phyloP scores from a whole-genome alignment of 352 stramenopile species.

The Phytophthora europaea region DNA sequence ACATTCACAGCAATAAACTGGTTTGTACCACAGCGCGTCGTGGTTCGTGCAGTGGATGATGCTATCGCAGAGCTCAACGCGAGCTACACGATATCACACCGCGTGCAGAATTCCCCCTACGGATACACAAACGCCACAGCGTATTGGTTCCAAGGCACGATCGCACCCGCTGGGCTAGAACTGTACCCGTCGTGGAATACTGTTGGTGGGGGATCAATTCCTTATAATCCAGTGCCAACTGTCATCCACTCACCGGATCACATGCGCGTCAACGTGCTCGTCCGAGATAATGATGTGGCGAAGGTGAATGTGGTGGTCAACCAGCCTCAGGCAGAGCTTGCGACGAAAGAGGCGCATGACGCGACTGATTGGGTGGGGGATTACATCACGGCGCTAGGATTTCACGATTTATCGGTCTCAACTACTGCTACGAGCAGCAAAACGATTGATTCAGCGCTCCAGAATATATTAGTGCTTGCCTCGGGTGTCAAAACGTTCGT shows the following conservation, averaged over 20 bases:
- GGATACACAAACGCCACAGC: conserved; percentile 60
- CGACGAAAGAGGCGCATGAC: conserved; percentile 57
- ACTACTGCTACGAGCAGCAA: conserved; percentile 17
- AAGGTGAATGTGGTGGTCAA: conserved; percentile 53
- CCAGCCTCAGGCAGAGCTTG: conserved; percentile 46
- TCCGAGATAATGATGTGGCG: conserved; percentile 60
- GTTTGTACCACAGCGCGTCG: conserved; percentile 69
- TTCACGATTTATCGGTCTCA: conserved; percentile 65
- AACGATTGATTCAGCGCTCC: conserved; percentile 25
- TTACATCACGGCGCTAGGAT: conserved; percentile 54
- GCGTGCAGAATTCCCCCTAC: conserved; percentile 55
- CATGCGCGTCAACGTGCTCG: conserved; percentile 53
- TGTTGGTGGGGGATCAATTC: conserved; percentile 33
- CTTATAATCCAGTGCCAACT: conserved; percentile 72
- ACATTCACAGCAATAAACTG: conserved; percentile 72
- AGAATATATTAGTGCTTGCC: conserved; percentile 62
- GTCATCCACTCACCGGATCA: conserved; percentile 62
- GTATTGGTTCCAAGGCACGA: conserved; percentile 65
- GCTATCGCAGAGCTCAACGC: conserved; percentile 47
- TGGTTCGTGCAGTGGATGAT: conserved; percentile 60
- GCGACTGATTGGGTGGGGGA: conserved; percentile 65
- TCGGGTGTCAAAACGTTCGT: conserved; percentile 57
- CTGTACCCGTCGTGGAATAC: conserved; percentile 42
- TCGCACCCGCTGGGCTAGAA: conserved; percentile 20
- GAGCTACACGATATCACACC: conserved; percentile 59